Percentiles rank a stretch among this genome's conserved stretches.
These are phyloP conservation scores for Rosa hybrid DNA, from an alignment of 331 rosid species.

Conservation along the genomic window DNA sequence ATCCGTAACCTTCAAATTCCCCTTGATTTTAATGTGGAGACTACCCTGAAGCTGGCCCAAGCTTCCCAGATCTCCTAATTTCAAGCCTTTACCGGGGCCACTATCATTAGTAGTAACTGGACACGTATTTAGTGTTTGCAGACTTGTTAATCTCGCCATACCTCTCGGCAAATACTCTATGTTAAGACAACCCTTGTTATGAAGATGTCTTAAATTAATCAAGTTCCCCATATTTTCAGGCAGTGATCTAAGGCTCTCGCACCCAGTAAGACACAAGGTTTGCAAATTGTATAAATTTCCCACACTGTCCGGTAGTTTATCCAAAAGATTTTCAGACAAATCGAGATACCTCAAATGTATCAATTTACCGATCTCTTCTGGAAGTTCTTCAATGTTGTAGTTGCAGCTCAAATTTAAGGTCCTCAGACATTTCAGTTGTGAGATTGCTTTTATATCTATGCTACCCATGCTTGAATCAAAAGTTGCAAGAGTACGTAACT, in stretches of 20 bases:
- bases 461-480: neutral
- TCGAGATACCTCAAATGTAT: neutral
- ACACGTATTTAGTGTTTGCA: neutral
- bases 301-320: neutral
- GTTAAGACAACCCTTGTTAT: neutral
- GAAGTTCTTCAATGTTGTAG: neutral
- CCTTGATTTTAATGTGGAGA: rapidly evolving
- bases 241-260: neutral
- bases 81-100: neutral
- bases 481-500: neutral
- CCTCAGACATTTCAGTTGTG: neutral
- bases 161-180: neutral
- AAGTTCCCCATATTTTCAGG: conserved; percentile 6
- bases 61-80: neutral
- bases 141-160: neutral
- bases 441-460: neutral
- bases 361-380: neutral
- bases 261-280: neutral
- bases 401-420: neutral
- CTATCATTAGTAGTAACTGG: neutral
- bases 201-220: conserved; percentile 4
- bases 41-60: neutral
- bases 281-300: neutral
- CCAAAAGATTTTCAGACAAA: neutral
- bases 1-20: neutral